Base-by-base conservation (phyloP, 108 stramenopile species). In the Cyclotella kingstonii region DNA sequence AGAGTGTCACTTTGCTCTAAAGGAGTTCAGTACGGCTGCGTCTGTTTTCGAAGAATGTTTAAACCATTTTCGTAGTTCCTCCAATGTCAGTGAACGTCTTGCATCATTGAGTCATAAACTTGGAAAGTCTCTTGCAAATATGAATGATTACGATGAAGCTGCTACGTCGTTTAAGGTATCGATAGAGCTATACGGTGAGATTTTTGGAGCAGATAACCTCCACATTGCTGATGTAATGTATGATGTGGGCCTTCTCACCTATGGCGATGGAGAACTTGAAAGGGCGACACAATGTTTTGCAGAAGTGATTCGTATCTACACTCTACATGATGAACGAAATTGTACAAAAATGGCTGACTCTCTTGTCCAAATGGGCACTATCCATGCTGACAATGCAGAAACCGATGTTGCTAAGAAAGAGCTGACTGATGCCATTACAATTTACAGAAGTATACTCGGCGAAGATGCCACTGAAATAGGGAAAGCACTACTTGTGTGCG, bases 351-450 rank as follows among this genome's bases (percentile, higher is more conserved):
- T 65, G 5, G 72, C 63, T 5, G 57, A 65, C 44, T 63, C 60
- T 11, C 54, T 69, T 14, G 52, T 72, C 38, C 70, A 71, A 43
- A 54, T 73, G 26, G 66, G 68, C 9, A 44, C 62, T 10, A 64
- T 75, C 14, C 78, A 64, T 8, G 55, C 63, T 22, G 63, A 69
- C 35, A 43, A 27, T 22, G 28, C 49, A 5, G 70, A 73, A 15
- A 60, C 53, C 28, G 78, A 79, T 7, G 68, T 70, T 25, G 66
- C 73, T 35, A 36, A 44, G 54, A 38, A 63, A 47, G 14, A 23
- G 17, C 54, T 79, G 25, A 69, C 85, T 64, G 79, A 82, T 30
- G 87, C 81, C n/a, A 61, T 89, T 23, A 71, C 71, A 14, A 77
- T 89, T 36, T 81, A 83, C 58, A 78, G 70, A 48, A 67, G 60